phyloP scores from a whole-genome alignment of 345 rosid genomes.

The Nasturtium officinale region DNA sequence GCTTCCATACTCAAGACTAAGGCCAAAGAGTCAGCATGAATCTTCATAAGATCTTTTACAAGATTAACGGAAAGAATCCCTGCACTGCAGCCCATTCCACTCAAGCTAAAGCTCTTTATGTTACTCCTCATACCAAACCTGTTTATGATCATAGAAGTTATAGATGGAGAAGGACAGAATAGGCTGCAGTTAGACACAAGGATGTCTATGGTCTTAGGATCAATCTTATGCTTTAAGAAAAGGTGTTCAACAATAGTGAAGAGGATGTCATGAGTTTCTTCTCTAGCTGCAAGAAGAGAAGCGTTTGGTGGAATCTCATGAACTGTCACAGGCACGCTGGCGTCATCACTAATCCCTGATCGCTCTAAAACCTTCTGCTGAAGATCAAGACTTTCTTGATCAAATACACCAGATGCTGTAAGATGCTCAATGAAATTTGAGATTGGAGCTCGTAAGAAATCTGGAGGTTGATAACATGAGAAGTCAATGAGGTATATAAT shows the following conservation, averaged over 20 bases:
- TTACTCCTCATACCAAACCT: constrained; percentile 55
- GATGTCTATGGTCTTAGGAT: constrained; percentile 60
- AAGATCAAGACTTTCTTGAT: constrained; percentile 48
- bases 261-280: constrained; percentile 55
- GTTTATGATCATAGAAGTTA: constrained; percentile 54
- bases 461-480: constrained; percentile 56
- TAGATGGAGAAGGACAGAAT: constrained; percentile 71
- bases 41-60: constrained; percentile 57
- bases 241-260: constrained; percentile 55
- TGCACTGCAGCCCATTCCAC: constrained; percentile 73
- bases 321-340: constrained; percentile 46
- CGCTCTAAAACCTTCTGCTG: constrained; percentile 52
- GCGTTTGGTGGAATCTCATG: constrained; percentile 50
- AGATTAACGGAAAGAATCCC: constrained; percentile 57
- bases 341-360: constrained; percentile 66
- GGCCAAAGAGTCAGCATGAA: constrained; percentile 55
- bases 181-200: constrained; percentile 73
- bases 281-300: constrained; percentile 38
- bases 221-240: constrained; percentile 50
- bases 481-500: constrained; percentile 64
- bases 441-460: constrained; percentile 45
- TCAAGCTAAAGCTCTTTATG: constrained; percentile 57
- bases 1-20: constrained; percentile 66
- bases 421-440: constrained; percentile 51
- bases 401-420: constrained; percentile 25